Evolutionary conservation across 108 stramenopile species (phyloP).

Genomic region (Nannochloropsis granulata): DNA sequence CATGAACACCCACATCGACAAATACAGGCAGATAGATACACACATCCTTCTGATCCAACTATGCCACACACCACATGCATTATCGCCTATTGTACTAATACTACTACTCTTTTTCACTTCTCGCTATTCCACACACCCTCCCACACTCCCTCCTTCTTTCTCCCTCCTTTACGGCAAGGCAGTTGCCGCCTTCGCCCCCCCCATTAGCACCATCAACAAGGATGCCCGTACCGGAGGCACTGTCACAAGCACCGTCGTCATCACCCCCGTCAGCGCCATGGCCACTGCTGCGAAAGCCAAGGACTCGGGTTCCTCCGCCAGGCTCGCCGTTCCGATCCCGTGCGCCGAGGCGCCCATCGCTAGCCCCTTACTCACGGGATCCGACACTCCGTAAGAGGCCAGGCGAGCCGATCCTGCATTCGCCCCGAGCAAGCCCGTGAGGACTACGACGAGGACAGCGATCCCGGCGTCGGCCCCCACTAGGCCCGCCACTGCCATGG

Average conservation of each 20-base stretch:
- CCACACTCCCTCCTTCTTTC: not conserved
- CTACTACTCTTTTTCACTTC: too few relatives aligned
- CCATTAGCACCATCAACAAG: constrained; percentile 7
- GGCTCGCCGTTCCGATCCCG: constrained; percentile 70
- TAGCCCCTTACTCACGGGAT: constrained; percentile 65
- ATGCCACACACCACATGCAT: too few relatives aligned
- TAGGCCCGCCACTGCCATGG: constrained; percentile 67
- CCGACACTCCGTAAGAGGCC: constrained; percentile 47
- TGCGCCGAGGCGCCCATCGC: constrained; percentile 78
- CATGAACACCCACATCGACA: too few relatives aligned
- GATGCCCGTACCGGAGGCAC: constrained; percentile 11
- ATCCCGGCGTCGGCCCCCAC: constrained; percentile 59
- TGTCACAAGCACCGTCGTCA: constrained; percentile 28
- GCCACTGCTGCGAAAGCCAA: constrained; percentile 78
- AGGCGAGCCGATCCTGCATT: constrained; percentile 64
- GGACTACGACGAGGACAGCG: constrained; percentile 65
- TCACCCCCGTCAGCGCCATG: constrained; percentile 49
- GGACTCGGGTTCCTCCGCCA: constrained; percentile 67
- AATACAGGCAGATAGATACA: too few relatives aligned
- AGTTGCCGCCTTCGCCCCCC: not conserved
- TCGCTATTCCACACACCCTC: not conserved
- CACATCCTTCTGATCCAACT: too few relatives aligned
- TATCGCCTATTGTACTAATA: too few relatives aligned
- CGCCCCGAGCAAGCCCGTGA: constrained; percentile 76
- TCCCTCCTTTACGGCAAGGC: not conserved